phyloP scores from a whole-genome alignment of 805 yeast genomes.

The Phaffomyces thermotolerans region DNA sequence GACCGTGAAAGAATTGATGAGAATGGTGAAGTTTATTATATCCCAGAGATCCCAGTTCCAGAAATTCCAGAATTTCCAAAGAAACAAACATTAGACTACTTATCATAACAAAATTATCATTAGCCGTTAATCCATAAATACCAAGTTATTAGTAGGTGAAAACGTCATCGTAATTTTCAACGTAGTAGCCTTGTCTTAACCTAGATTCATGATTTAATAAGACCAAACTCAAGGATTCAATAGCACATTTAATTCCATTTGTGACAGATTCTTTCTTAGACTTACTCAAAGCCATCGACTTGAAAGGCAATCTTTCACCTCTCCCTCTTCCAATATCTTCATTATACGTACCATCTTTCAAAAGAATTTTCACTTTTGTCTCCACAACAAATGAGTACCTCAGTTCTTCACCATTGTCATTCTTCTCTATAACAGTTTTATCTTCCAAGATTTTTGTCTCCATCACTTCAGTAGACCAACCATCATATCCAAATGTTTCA shows the following conservation, averaged over 20 bases:
- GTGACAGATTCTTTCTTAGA: conserved; percentile 83
- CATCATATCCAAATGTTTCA: conserved; percentile 47
- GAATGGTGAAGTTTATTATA: conserved; percentile 71
- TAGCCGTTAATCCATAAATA: neutral
- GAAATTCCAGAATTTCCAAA: conserved; percentile 54
- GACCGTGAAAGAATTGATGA: conserved; percentile 89
- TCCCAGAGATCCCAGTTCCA: conserved; percentile 74
- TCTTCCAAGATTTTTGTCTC: conserved; percentile 16
- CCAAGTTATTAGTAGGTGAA: neutral
- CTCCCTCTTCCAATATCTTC: conserved; percentile 75
- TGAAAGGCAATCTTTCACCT: conserved; percentile 52
- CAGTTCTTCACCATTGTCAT: conserved; percentile 6
- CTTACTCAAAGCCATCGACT: conserved; percentile 69
- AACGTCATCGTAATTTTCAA: conserved; percentile 1
- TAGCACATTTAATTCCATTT: conserved; percentile 72
- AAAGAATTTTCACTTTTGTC: conserved; percentile 53
- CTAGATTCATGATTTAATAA: conserved; percentile 28
- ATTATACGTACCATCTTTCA: conserved; percentile 76
- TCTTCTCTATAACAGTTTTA: conserved; percentile 8
- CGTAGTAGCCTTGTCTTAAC: conserved; percentile 27
- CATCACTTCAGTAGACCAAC: conserved; percentile 45
- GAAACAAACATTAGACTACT: conserved; percentile 49
- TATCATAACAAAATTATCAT: neutral
- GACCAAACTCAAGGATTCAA: conserved; percentile 74
- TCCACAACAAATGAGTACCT: conserved; percentile 26